A percentile compares a stretch with the other conserved stretches of the same genome.
Evolutionary conservation across 2,329 filamentous ascomycete species (phyloP).

Genomic region (Epichloe coenophiala): DNA sequence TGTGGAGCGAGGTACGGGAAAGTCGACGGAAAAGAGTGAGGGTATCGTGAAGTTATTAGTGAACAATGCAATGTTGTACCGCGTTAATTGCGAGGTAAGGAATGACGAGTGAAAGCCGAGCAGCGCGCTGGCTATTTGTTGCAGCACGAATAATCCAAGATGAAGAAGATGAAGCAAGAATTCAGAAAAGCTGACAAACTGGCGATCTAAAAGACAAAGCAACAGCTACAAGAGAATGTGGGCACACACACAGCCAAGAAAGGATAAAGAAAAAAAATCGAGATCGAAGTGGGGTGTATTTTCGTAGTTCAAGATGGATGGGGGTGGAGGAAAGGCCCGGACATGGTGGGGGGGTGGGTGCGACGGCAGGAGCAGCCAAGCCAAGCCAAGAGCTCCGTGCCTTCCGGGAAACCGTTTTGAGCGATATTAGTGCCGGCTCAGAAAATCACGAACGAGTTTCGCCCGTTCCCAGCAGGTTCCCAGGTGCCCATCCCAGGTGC

Average conservation of each 20-base stretch:
- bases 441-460: too few species aligned
- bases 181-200: not conserved
- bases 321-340: not conserved
- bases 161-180: not conserved
- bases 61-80: not conserved
- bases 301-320: not conserved
- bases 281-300: not conserved
- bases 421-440: not conserved
- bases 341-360: not conserved
- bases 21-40: not conserved
- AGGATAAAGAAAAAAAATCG: not conserved
- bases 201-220: not conserved
- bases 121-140: not conserved
- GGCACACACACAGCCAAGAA: not conserved
- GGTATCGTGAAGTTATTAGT: not conserved
- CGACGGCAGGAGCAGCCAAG: not conserved
- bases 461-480: too few species aligned
- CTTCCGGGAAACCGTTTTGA: not conserved
- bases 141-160: not conserved
- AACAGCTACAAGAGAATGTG: not conserved
- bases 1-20: conserved; percentile 9
- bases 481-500: too few species aligned
- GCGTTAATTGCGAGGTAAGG: not conserved
- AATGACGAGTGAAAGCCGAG: not conserved
- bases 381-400: not conserved